Evolutionary conservation across 257 asterid genomes (phyloP).

Genomic region (Cordia subcordata): DNA sequence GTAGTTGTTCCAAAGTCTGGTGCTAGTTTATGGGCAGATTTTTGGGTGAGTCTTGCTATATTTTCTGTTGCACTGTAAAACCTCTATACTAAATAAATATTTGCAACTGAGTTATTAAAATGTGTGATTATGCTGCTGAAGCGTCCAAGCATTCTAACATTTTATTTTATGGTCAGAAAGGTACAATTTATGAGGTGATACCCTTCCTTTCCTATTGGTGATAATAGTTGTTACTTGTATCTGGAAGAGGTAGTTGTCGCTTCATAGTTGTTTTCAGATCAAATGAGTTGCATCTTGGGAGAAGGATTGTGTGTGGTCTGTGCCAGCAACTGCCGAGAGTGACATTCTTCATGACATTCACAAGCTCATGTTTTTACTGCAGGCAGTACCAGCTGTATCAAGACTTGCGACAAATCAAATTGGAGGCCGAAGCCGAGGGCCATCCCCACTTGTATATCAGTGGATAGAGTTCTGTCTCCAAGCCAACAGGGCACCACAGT

Average conservation of each 20-base stretch:
- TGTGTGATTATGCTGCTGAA: no score
- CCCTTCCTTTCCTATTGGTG: no score
- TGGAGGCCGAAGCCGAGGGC: conserved; percentile 86
- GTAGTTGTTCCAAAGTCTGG: conserved; percentile 92
- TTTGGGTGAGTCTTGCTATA: conserved; percentile 54
- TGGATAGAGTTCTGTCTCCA: conserved; percentile 93
- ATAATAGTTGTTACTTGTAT: no score
- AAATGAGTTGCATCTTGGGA: no score
- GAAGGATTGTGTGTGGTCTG: neutral
- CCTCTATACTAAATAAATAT: no score
- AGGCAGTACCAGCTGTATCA: conserved; percentile 75
- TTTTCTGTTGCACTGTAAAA: neutral
- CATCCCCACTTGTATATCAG: conserved; percentile 73
- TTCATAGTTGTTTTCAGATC: no score
- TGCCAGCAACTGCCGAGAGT: neutral
- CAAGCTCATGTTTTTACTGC: conserved; percentile 18
- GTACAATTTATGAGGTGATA: no score
- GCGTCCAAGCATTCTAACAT: neutral
- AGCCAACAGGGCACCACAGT: conserved; percentile 57
- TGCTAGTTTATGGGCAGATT: conserved; percentile 95
- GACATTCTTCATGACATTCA: neutral
- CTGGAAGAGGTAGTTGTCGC: no score
- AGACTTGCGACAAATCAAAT: conserved; percentile 48
- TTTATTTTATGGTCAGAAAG: neutral
- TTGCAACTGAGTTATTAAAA: no score